phyloP scores from a whole-genome alignment of 2,329 filamentous ascomycete species.

The Didymellaceae sp. region DNA sequence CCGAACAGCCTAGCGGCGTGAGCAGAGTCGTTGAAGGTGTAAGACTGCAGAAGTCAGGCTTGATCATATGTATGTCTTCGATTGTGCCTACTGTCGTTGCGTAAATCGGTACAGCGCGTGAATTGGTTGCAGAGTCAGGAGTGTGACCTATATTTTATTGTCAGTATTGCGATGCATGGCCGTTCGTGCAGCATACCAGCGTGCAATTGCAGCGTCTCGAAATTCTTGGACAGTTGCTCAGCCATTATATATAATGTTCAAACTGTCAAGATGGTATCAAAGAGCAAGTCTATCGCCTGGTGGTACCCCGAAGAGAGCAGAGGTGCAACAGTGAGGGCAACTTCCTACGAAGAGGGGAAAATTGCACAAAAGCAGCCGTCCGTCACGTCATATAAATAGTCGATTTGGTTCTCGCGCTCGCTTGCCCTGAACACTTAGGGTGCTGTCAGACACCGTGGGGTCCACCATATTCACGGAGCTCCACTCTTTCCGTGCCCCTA shows the following conservation, averaged over 20 bases:
- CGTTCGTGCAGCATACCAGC: slow-evolving; percentile 47
- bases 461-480: background rate
- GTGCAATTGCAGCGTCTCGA: slow-evolving; percentile 60
- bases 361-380: slow-evolving; percentile 23
- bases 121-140: slow-evolving; percentile 80
- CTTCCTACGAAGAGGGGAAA: slow-evolving; percentile 24
- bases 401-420: slow-evolving; percentile 9
- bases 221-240: slow-evolving; percentile 52
- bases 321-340: slow-evolving; percentile 13
- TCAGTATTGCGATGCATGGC: background rate
- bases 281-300: slow-evolving; percentile 10
- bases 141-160: slow-evolving; percentile 65
- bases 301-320: background rate
- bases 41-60: slow-evolving; percentile 66
- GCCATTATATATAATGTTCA: slow-evolving; percentile 29
- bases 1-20: slow-evolving; percentile 94
- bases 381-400: slow-evolving; percentile 38
- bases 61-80: background rate
- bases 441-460: slow-evolving; percentile 4
- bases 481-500: background rate
- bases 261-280: background rate
- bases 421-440: slow-evolving; percentile 6
- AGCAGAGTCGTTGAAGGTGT: slow-evolving; percentile 91
- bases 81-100: slow-evolving; percentile 72
- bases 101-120: slow-evolving; percentile 94